Evolutionary conservation across 495 filamentous ascomycete species (phyloP).

Genomic region (Mycothermus thermophilus): DNA sequence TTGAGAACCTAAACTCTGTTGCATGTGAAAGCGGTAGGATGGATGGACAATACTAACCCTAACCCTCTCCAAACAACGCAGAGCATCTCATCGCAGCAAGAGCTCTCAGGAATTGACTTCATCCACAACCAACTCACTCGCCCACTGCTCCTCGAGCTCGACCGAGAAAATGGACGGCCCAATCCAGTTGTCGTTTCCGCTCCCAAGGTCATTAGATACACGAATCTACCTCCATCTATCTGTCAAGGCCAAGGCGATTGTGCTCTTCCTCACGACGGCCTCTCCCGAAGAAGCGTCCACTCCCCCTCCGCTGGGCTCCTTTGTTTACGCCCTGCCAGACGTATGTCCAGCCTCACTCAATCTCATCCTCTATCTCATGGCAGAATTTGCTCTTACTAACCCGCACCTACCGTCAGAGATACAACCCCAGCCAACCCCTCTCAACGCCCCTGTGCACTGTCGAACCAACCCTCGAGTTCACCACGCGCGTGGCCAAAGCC

Average conservation of each 20-base stretch:
- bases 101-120: too few relatives aligned
- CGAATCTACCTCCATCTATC: constrained; percentile 68
- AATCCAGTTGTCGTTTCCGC: constrained; percentile 59
- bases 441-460: constrained; percentile 68
- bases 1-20: too few relatives aligned
- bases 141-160: too few relatives aligned
- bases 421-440: constrained; percentile 45
- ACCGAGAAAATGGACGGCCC: constrained; percentile 21
- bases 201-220: constrained; percentile 63
- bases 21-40: too few relatives aligned
- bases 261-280: constrained; percentile 66
- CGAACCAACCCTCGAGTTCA: constrained; percentile 67
- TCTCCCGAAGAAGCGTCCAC: constrained; percentile 42
- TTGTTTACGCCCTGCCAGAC: constrained; percentile 86
- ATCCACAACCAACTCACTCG: too few relatives aligned
- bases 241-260: constrained; percentile 47
- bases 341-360: too few relatives aligned
- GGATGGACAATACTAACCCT: too few relatives aligned
- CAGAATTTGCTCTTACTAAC: too few relatives aligned
- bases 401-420: constrained; percentile 28
- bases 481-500: constrained; percentile 70
- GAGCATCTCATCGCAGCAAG: too few relatives aligned
- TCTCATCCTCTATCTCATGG: too few relatives aligned
- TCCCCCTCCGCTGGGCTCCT: constrained; percentile 54
- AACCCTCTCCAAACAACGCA: too few relatives aligned